A percentile compares a stretch with the other conserved stretches of the same genome.
phyloP scores from a whole-genome alignment of 768 basidiomycete genomes.

The Suillus paluster region DNA sequence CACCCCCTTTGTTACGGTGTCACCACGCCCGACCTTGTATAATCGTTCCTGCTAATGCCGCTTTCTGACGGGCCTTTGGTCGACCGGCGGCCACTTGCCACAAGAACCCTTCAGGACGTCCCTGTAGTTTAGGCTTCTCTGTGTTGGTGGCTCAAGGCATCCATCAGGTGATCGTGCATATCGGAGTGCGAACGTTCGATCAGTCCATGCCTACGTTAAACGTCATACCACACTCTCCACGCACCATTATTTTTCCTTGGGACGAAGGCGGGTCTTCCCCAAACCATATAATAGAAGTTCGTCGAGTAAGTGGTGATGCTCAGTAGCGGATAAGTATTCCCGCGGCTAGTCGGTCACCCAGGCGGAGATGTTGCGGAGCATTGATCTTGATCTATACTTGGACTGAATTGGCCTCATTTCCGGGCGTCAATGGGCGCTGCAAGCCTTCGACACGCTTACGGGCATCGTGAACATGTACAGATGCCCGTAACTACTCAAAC shows the following conservation, averaged over 20 bases:
- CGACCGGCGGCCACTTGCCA: neutral
- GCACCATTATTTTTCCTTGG: neutral
- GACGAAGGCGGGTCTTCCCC: neutral
- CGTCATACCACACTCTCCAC: neutral
- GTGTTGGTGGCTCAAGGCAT: neutral
- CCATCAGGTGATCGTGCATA: neutral
- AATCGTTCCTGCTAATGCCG: too few species aligned
- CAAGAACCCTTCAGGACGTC: neutral
- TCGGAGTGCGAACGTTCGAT: neutral
- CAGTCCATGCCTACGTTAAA: neutral
- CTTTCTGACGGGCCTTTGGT: neutral
- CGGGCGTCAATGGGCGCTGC: neutral
- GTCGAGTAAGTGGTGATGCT: neutral
- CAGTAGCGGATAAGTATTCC: slow-evolving; percentile 11
- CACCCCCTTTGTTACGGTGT: neutral
- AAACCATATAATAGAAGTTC: neutral
- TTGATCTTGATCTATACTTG: neutral
- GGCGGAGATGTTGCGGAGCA: neutral
- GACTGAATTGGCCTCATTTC: neutral
- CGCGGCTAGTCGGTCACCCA: slow-evolving; percentile 2
- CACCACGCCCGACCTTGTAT: neutral
- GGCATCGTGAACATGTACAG: neutral
- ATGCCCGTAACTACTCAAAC: neutral
- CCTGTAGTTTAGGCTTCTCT: neutral
- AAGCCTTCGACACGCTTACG: neutral